Evolutionary conservation across 805 yeast genomes (phyloP).

Genomic region (Ogataea trehalophila): DNA sequence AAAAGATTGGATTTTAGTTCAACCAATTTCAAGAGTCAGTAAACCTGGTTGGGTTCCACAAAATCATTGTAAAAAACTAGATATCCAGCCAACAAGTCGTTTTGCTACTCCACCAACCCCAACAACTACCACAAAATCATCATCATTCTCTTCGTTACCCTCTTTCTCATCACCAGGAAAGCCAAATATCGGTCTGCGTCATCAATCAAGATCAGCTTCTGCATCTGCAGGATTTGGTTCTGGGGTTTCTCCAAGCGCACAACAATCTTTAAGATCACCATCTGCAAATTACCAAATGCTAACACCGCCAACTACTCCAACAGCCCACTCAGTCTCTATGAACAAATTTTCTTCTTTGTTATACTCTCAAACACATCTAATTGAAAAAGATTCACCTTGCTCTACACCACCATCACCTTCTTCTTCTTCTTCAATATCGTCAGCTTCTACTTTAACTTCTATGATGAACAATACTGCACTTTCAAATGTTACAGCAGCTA

Average conservation of each 20-base stretch:
- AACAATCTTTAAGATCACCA: background rate
- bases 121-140: background rate
- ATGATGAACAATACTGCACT: background rate
- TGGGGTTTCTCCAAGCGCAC: background rate
- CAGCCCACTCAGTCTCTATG: background rate
- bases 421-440: background rate
- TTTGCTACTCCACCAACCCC: background rate
- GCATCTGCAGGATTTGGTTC: background rate
- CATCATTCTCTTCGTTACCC: background rate
- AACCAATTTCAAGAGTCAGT: conserved; percentile 43
- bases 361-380: background rate
- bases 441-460: background rate
- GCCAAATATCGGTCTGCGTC: too few relatives aligned
- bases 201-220: background rate
- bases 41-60: conserved; percentile 51
- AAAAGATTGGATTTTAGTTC: conserved; percentile 54
- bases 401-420: background rate
- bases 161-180: background rate
- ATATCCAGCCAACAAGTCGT: conserved; percentile 1
- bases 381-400: too few relatives aligned
- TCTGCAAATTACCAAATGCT: background rate
- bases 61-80: conserved; percentile 27
- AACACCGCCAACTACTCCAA: conserved; percentile 4
- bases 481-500: background rate
- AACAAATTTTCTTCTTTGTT: background rate